Evolutionary conservation across 163 green algal species (phyloP), one percentile per base, ranked within the genome.

Genomic region (Scenedesmus sp.): DNA sequence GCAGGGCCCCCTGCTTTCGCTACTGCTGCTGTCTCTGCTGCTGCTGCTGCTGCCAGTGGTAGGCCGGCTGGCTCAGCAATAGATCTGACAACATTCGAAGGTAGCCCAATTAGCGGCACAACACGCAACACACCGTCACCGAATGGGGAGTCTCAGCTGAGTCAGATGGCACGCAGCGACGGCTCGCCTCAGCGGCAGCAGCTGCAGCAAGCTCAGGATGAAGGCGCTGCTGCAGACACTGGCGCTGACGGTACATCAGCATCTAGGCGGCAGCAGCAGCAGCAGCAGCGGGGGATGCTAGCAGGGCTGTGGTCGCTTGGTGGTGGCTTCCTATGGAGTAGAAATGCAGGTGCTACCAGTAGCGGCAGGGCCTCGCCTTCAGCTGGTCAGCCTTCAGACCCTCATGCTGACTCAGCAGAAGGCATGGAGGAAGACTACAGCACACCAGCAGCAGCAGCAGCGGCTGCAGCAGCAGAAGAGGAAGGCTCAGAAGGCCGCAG

Each of bases 41-140:
- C 70, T 52, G 20, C 23, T 23, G 23, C 70, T 15, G 70, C 4
- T n/a, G n/a, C n/a, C 23, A 79, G 70, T 2, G 70, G 70, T 13
- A 46, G 82, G 57, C 13, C 18, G 10, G 16, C 20, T 3, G 23
- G 82, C 3, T 66, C 82, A 73, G 82, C 55, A 18, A 67, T 87
- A 20, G 82, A 87, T 66, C 82, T 87, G 54, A 54, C 82, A 87
- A 87, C 82, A 54, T 52, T 87, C 55, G 82, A 87, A 13, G 70
- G 70, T 23, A 79, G 70, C 18, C 70, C 70, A 52, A 13, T 52
- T 20, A 79, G 70, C 70, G 70, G 70, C 6, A 79, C 70, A 18
- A 79, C 70, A 6, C 23, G 70, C 23, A 52, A 52, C 70, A 46
- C 70, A 20, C 70, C 70, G 0, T 79, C 70, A 79, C 23, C 23